These are phyloP conservation scores for Exophiala phaeomuriformis DNA, from an alignment of 2,329 filamentous ascomycete species.

Conservation along the genomic window DNA sequence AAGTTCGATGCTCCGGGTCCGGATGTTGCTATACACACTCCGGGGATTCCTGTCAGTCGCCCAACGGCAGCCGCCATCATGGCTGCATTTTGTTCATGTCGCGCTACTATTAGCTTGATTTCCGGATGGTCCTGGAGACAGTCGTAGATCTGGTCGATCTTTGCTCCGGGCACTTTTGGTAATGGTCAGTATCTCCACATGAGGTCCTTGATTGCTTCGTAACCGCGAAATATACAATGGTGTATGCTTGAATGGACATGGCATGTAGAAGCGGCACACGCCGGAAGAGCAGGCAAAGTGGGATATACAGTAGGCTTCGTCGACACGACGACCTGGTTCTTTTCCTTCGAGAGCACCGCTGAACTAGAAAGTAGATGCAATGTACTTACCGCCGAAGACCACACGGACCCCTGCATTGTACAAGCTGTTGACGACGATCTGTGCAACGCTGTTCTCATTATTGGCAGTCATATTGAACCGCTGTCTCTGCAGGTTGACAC, in stretches of 20 bases:
- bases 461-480: neutral
- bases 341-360: too few species aligned
- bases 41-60: constrained; percentile 41
- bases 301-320: too few species aligned
- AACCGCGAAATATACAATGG: neutral
- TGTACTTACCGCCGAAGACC: constrained; percentile 39
- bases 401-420: constrained; percentile 40
- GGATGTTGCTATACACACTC: constrained; percentile 44
- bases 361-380: too few species aligned
- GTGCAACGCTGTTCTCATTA: constrained; percentile 21
- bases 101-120: constrained; percentile 42
- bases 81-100: constrained; percentile 46
- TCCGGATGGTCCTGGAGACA: constrained; percentile 41
- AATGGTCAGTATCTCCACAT: neutral
- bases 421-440: constrained; percentile 26
- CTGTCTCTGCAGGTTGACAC: too few species aligned
- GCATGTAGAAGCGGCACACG: neutral
- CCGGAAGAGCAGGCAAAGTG: neutral
- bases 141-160: constrained; percentile 44
- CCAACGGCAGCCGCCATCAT: constrained; percentile 46
- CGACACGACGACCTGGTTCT: too few species aligned
- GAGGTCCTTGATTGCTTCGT: neutral
- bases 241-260: neutral
- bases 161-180: constrained; percentile 7
- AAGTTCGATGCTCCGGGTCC: constrained; percentile 45